Base-by-base conservation (phyloP, 306 rosid genomes). In the Acacia acuminata region DNA sequence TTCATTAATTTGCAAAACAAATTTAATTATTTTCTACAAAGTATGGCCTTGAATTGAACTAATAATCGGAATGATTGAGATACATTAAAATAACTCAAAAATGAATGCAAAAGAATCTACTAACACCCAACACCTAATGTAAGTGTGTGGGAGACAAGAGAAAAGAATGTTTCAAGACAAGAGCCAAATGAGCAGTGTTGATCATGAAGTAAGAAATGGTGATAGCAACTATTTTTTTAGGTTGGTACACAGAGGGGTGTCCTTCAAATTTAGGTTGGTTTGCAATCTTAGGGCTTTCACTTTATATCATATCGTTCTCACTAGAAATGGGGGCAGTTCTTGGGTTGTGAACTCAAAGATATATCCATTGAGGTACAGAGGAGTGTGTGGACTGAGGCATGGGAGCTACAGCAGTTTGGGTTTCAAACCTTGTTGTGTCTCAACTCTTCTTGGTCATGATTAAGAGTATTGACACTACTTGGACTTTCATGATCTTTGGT, bases 331-430 rank as follows among this genome's bases (percentile, higher is more conserved):
- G 93, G 19, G 85, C 91, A 11, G 88, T 85, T 10, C 93, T 4
- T 91, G 95, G 95, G 91, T 89, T 67, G 85, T 91, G 36, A 91
- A 91, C 70, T 89, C 93, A 47, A 91, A 91, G 87, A 89, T 91
- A 4, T 91, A 91, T 36, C 95, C 95, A 6, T 13, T 89, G 10
- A 69, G 38, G n/a, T 89, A 81, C 17, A 65, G 92, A 50, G 93
- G 93, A 22, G 45, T 88, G 10, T 88, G 93, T 65, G 93, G 95
- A 72, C n/a, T n/a, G n/a, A n/a, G 95, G 96, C 71, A 85, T 89
- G 5, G 96, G 92, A 3, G 90, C 96, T 4, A 89, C 93, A 1
- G 79, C 89, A 4, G 87, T 82, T 83, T 87, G 91, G 93, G 75
- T 85, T 55, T 85, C 91, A 13, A 89, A 91, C 43, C 92, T 91